Evolutionary conservation across 2,329 filamentous ascomycete genomes (phyloP).

Genomic region (Pyricularia pennisetigena): DNA sequence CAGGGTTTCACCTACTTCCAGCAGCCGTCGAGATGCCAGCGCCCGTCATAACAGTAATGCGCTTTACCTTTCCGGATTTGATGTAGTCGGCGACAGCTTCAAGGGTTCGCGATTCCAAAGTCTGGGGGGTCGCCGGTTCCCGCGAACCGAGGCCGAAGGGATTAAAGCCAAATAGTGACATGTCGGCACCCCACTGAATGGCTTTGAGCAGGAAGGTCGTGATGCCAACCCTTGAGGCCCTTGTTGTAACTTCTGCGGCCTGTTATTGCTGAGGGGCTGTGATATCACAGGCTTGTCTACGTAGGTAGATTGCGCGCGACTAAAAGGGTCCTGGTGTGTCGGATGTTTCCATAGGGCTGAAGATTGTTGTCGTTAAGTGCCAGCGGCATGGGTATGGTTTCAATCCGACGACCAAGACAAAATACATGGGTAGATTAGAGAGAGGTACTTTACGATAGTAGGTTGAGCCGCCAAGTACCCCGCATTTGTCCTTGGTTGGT

Average conservation of each 20-base stretch:
- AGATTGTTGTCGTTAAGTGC: not conserved
- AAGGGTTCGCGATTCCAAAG: constrained; percentile 55
- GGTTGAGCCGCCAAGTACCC: not conserved
- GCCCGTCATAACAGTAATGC: constrained; percentile 82
- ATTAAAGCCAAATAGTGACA: not conserved
- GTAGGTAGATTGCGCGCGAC: not conserved
- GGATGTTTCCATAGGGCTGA: not conserved
- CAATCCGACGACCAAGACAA: too few species aligned
- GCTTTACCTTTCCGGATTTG: constrained; percentile 52
- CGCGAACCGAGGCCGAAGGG: not conserved
- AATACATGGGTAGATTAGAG: too few species aligned
- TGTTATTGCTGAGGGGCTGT: not conserved
- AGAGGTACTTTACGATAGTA: too few species aligned
- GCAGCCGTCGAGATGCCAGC: constrained; percentile 76
- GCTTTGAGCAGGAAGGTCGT: not conserved
- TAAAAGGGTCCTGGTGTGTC: not conserved
- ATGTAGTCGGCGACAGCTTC: constrained; percentile 74
- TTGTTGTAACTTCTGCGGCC: not conserved
- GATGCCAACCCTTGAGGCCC: not conserved
- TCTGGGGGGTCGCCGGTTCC: not conserved
- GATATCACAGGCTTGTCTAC: not conserved
- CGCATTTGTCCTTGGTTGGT: not conserved
- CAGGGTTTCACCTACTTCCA: constrained; percentile 35
- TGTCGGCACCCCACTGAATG: not conserved
- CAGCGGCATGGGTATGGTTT: not conserved